Evolutionary conservation across 192 early-diverging fungal species (phyloP), one percentile per base, ranked within the genome.

Genomic region (Phycomyces blakesleeanus): DNA sequence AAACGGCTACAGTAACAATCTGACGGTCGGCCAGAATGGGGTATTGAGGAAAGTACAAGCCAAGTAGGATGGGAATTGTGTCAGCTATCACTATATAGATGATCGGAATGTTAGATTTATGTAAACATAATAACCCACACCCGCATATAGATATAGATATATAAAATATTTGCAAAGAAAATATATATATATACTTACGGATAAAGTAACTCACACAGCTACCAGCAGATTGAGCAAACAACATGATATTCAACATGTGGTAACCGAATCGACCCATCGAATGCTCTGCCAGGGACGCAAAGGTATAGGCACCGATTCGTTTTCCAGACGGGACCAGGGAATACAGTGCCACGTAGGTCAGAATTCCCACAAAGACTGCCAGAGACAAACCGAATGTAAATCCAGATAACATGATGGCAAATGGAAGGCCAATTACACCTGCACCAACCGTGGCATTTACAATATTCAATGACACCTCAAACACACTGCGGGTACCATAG

Each of bases 371-470:
- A 11, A 76, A 51, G 0, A 82, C 51, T n/a, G 87, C 71, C 1
- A 77, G 55, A 9, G 74, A 18, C n/a, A 83, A 66, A 37, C 83
- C 86, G 26, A 80, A 66, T 38, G 76, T 78, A 47, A 89, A 86
- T 14, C 87, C 87, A 15, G 72, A 78, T 44, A 82, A 80, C 34
- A 72, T 71, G 52, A 89, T 78, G 9, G 87, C 83, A 69, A 84
- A 89, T 10, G 87, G 81, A 22, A 89, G 68, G 6, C 83, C 87
- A 25, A 89, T 76, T 25, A 89, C 83, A 18, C 87, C 87, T 2
- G 87, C 85, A 24, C 87, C 87, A 37, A 87, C 81, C 12, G 83
- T 83, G 0, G 86, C 85, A 66, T 89, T 89, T 42, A 89, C 82
- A 54, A 89, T 74, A 72, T 84, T 86, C 73, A 85, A 80, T 18